A percentile compares a stretch with the other conserved stretches of the same genome.
Conservation (phyloP, 2,329 filamentous ascomycete species). For the Colletotrichum tamarilloi region DNA sequence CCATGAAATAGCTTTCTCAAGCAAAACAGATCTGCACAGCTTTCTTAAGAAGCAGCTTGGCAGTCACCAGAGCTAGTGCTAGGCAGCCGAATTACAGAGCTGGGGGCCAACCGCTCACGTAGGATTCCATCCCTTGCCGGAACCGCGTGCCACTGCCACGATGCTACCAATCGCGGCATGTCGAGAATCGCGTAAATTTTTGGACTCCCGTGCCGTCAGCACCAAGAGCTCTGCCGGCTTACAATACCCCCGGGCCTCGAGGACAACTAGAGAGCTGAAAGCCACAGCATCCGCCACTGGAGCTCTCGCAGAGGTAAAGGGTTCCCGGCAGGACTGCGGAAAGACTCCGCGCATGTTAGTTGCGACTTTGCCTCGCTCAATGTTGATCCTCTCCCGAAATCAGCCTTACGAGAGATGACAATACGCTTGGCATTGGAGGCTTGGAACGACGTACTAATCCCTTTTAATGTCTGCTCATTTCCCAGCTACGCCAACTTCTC, state of each 20-base stretch:
- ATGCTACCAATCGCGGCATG: neutral
- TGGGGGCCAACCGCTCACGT: neutral
- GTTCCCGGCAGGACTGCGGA: no score
- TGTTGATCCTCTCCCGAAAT: neutral
- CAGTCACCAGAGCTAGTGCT: neutral
- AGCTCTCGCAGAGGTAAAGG: no score
- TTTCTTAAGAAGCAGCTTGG: neutral
- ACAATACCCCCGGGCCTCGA: no score
- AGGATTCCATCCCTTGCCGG: neutral
- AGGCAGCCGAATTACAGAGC: conserved; percentile 9
- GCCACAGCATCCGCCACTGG: no score
- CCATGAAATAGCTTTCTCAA: neutral
- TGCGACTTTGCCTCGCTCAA: no score
- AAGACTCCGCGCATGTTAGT: no score
- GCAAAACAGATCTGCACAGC: neutral
- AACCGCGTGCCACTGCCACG: neutral
- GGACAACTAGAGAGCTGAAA: no score
- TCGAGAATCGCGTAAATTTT: no score
- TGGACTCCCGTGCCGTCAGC: no score
- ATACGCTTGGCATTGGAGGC: neutral
- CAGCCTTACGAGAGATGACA: neutral
- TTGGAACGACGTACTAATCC: neutral
- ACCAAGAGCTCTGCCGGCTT: no score
- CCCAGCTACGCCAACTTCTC: neutral
- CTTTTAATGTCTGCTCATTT: neutral